Percentiles rank a stretch among this genome's conserved stretches.
Conservation (phyloP, 257 asterid species). For the Nyctanthes arbortristis region DNA sequence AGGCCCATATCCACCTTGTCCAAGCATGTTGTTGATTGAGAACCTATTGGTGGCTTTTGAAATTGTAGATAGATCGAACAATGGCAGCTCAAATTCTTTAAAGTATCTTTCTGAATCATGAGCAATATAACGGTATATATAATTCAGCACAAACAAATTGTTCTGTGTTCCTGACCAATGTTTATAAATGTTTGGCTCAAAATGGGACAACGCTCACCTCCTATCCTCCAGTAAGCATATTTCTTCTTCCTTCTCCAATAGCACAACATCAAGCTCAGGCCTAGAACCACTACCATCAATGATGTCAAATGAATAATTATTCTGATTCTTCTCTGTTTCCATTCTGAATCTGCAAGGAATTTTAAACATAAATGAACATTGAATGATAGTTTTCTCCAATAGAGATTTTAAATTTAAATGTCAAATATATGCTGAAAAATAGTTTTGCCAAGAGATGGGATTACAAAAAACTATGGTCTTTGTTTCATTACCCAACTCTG, state of each 20-base stretch:
- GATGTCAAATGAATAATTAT: not conserved
- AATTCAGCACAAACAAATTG: too few species aligned
- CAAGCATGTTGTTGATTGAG: slow-evolving; percentile 39
- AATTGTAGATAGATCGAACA: slow-evolving; percentile 31
- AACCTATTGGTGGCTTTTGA: slow-evolving; percentile 41
- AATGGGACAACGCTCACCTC: not conserved
- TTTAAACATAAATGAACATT: not conserved
- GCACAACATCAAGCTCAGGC: slow-evolving; percentile 7
- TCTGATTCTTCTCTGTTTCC: not conserved
- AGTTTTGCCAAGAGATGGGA: too few species aligned
- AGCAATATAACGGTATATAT: not conserved
- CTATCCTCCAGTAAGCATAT: not conserved
- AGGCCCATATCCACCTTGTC: slow-evolving; percentile 64
- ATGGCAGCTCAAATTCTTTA: slow-evolving; percentile 41
- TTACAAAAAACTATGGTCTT: not conserved
- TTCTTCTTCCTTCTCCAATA: not conserved
- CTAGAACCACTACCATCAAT: slow-evolving; percentile 9
- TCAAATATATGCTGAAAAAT: too few species aligned
- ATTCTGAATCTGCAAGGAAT: not conserved
- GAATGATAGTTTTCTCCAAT: not conserved
- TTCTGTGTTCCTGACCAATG: not conserved
- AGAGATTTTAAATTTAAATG: too few species aligned
- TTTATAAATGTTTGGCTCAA: too few species aligned
- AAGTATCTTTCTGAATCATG: not conserved
- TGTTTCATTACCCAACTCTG: slow-evolving; percentile 25